Evolutionary conservation across 2,329 filamentous ascomycete species (phyloP), one percentile per base, ranked within the genome.

Genomic region (Nemania diffusa): DNA sequence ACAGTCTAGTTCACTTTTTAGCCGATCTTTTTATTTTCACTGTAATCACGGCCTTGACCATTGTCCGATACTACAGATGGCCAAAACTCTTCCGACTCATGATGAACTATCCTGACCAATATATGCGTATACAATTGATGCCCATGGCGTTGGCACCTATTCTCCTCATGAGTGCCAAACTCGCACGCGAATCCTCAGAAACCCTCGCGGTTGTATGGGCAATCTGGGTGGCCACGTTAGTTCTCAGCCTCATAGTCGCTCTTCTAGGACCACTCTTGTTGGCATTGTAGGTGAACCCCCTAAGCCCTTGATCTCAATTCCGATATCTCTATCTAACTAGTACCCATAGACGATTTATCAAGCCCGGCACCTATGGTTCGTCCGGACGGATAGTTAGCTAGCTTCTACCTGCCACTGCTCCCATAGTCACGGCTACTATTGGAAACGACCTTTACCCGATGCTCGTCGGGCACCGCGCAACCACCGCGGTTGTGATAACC

Each of bases 101-200:
- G 22, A 24, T 51, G 17, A 50, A 20, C 8, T 17, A 63, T 51
- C 42, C 22, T 11, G 8, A 44, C 7, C 44, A 57, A 44, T 32
- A 9, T 27, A 20, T 5, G 13, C 15, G 22, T 7, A 9, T 34
- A 4, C 42, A 22, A 9, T 40, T 51, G 44, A 17, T 57, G 27
- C 60, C 60, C 6, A 57, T 57, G n/a, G 34, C 42, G 24, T 42
- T 63, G 37, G 29, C 27, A 13, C 37, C 44, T 5, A 37, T 63
- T 11, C 24, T 51, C 44, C 51, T 3, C 22, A 29, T 42, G 24
- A 15, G 6, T 2, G 20, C 5, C 9, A 57, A 29, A 20, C 3
- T 44, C 8, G 22, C 27, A 3, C 24, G 5, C 3, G 1, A 0
- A 0, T 17, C n/a, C n/a, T n/a, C n/a, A n/a, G n/a, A n/a, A n/a